Evolutionary conservation across 202 grass and related monocot genomes (phyloP).

Genomic region (Dendrocalamus latiflorus): DNA sequence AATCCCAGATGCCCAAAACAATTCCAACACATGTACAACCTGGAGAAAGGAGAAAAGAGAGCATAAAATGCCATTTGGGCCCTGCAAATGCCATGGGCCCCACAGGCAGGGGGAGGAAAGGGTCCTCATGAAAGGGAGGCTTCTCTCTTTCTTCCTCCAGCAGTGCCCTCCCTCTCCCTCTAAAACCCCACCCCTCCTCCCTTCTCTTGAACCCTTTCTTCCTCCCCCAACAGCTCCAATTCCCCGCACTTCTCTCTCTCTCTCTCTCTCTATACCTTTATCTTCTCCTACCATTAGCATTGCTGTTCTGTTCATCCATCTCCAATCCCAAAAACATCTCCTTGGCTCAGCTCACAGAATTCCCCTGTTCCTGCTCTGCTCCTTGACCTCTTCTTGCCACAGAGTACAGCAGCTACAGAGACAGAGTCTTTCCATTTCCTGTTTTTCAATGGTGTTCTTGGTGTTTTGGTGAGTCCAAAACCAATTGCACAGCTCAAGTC

Average conservation of each 20-base stretch:
- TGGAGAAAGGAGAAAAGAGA: background rate
- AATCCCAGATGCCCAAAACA: too few species aligned
- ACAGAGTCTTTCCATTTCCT: slow-evolving; percentile 1
- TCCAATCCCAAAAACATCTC: slow-evolving; percentile 24
- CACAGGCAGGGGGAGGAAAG: too few species aligned
- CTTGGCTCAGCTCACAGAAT: background rate
- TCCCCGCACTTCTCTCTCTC: background rate
- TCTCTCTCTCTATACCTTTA: background rate
- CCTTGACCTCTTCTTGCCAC: slow-evolving; percentile 31
- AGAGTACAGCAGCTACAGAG: slow-evolving; percentile 14
- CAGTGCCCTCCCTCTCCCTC: background rate
- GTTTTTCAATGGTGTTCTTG: slow-evolving; percentile 15
- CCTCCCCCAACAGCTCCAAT: slow-evolving; percentile 16
- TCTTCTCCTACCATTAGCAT: slow-evolving; percentile 22
- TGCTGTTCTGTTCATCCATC: background rate
- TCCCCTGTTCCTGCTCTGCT: slow-evolving; percentile 24
- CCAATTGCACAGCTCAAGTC: background rate
- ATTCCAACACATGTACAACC: slow-evolving; percentile 47
- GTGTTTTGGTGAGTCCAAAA: background rate
- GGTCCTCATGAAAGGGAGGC: slow-evolving; percentile 29
- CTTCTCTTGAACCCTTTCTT: slow-evolving; percentile 56
- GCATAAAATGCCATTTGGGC: background rate
- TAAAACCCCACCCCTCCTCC: slow-evolving; percentile 50
- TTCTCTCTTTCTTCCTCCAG: slow-evolving; percentile 53
- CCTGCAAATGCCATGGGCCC: slow-evolving; percentile 4